phyloP scores from a whole-genome alignment of 345 rosid genomes.

The Eucalyptus tenuipes region DNA sequence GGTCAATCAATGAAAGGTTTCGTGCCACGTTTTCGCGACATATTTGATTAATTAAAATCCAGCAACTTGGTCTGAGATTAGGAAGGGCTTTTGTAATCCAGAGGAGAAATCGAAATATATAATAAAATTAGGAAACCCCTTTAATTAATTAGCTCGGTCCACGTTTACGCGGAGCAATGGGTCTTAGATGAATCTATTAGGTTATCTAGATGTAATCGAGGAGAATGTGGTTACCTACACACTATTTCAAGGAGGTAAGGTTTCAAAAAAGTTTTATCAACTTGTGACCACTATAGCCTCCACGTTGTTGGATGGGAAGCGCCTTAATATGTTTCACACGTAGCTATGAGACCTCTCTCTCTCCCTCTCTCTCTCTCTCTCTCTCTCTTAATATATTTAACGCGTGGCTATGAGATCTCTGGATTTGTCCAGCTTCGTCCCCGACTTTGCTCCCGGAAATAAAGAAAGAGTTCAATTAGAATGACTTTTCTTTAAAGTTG shows the following conservation, averaged over 20 bases:
- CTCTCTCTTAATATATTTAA: background rate
- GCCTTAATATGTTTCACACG: background rate
- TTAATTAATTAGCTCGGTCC: background rate
- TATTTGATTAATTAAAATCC: background rate
- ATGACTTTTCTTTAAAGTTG: background rate
- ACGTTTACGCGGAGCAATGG: background rate
- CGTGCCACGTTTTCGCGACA: background rate
- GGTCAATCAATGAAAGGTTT: background rate
- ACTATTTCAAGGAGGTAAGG: background rate
- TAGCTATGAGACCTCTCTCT: background rate
- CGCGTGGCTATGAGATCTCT: background rate
- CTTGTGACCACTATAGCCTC: background rate
- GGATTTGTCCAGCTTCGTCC: background rate
- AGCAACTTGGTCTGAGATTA: background rate
- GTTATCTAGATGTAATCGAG: background rate
- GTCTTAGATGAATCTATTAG: background rate
- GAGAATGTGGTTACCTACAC: background rate
- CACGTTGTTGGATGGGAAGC: background rate
- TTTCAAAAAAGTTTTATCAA: background rate
- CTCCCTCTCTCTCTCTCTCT: background rate
- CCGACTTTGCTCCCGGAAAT: background rate
- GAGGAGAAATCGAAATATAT: background rate
- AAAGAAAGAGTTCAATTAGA: background rate
- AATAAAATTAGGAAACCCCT: background rate
- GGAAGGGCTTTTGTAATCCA: background rate